These are phyloP conservation scores for Aspergillus bombycis DNA, from an alignment of 2,329 filamentous ascomycete species.

Conservation along the genomic window DNA sequence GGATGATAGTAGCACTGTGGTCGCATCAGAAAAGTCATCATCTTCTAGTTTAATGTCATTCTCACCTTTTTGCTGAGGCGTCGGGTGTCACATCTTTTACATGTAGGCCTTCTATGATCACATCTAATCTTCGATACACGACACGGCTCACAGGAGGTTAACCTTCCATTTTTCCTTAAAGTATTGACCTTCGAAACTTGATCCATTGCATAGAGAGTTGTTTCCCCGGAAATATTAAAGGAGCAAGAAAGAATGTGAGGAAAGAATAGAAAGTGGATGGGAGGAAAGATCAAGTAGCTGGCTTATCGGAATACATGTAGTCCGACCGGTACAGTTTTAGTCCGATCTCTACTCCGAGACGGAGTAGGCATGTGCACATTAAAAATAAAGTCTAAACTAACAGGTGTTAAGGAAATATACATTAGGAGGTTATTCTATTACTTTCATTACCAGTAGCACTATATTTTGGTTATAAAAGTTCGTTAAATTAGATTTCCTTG, in stretches of 20 bases:
- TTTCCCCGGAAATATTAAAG: neutral
- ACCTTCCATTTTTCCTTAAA: constrained; percentile 1
- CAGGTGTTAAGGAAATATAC: neutral
- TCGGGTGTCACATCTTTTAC: neutral
- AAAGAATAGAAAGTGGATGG: neutral
- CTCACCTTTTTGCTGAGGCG: neutral
- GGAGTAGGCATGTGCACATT: neutral
- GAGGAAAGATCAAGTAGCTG: neutral
- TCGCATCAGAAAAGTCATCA: neutral
- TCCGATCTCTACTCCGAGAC: constrained; percentile 3
- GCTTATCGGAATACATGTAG: neutral
- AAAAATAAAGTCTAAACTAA: neutral
- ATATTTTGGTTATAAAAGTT: neutral
- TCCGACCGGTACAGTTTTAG: neutral
- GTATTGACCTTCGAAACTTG: neutral
- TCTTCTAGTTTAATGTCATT: neutral
- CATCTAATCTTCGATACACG: constrained; percentile 3
- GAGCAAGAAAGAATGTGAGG: neutral
- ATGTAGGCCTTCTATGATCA: constrained; percentile 4
- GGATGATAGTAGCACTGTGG: constrained; percentile 4
- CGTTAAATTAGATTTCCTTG: neutral
- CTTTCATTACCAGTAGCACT: neutral
- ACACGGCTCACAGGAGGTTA: constrained; percentile 1
- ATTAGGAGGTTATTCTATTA: neutral
- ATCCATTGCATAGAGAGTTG: neutral